Base-by-base conservation (phyloP, 2,329 filamentous ascomycete genomes). In the Ophiostoma sp. region DNA sequence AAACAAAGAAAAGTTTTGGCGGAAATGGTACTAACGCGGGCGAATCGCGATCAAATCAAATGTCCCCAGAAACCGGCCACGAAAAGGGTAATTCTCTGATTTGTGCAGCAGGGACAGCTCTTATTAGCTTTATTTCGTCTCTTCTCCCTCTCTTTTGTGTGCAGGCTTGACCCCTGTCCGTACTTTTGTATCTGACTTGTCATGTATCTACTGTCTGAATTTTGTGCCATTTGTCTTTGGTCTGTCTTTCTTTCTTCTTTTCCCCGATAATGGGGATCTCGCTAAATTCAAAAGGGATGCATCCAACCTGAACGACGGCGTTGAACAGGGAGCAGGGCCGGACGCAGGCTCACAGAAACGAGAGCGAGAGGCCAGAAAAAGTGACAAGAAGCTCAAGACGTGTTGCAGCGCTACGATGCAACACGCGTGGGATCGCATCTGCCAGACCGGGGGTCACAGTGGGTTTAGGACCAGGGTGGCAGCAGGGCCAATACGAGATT, bases 351-450 rank as follows among this genome's bases (percentile, higher is more conserved):
- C 48, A 22, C 7, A 52, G 22, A 39, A 63, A 61, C 28, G 31
- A 63, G 59, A 63, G 19, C 33, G 33, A 63, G 59, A 15, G 6
- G 36, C 22, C 15, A 33, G 19, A 25, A 45, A 45, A 42, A 45
- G 17, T 39, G 19, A 63, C 31, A 63, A 36, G n/a, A 22, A 19
- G 2, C 36, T 45, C 33, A 9, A 5, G 61, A 66, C 61, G 61
- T 22, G 61, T 28, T 63, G 9, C 19, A 61, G 31, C 61, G 61
- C 61, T 66, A 66, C 33, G 61, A 66, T 48, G 63, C 42, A 48
- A 33, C 42, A 33, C 66, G 66, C 45, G 45, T 69, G 66, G 63
- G 66, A 69, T 50, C 66, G 66, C 66, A 69, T 69, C 45, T 69
- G 45, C 66, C 57, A 63, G 57, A 63, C 57, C 31, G 57, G 57